Conservation (phyloP, 345 rosid genomes). For the Adansonia digitata region DNA sequence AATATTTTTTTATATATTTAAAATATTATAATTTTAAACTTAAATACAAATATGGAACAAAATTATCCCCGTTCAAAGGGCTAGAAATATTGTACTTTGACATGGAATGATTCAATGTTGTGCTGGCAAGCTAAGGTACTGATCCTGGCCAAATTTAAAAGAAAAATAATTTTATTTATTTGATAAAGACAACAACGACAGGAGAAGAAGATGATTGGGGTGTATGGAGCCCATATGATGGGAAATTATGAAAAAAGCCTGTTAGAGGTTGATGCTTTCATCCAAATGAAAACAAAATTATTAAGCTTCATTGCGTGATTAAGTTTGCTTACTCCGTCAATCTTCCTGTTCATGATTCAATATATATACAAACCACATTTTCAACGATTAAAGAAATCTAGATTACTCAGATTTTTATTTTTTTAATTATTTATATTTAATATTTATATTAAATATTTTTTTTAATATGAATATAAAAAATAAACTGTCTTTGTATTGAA, state of each 20-base stretch:
- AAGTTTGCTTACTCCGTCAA: background rate
- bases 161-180: background rate
- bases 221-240: conserved; percentile 1
- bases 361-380: background rate
- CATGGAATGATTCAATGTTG: background rate
- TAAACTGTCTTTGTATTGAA: too few relatives aligned
- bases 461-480: too few relatives aligned
- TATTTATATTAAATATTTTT: too few relatives aligned
- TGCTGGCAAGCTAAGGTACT: background rate
- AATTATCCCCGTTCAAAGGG: background rate
- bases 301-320: conserved; percentile 9
- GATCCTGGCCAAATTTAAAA: background rate
- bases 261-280: background rate
- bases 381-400: background rate
- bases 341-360: background rate
- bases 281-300: conserved; percentile 1
- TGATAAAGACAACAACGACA: background rate
- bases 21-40: too few relatives aligned
- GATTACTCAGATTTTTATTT: too few relatives aligned
- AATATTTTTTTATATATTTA: too few relatives aligned
- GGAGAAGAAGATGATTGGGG: background rate
- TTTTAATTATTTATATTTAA: too few relatives aligned
- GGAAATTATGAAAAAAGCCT: background rate
- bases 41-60: too few relatives aligned
- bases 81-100: background rate